Evolutionary conservation across 1,284 basidiomycete species (phyloP).

Genomic region (Boletus smithii): DNA sequence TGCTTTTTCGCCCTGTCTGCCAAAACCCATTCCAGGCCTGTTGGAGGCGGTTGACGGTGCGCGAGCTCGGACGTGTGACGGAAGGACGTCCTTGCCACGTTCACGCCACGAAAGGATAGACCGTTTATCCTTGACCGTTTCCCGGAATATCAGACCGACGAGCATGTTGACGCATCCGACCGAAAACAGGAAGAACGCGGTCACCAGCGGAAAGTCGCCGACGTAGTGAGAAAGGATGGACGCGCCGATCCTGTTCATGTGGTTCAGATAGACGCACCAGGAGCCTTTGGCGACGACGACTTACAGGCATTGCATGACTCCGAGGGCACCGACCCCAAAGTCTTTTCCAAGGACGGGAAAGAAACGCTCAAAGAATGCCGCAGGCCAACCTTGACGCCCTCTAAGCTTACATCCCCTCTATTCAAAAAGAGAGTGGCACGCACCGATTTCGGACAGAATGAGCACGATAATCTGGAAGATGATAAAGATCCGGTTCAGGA

Average conservation of each 20-base stretch:
- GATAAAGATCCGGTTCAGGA: slow-evolving; percentile 79
- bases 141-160: slow-evolving; percentile 71
- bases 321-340: slow-evolving; percentile 80
- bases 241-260: slow-evolving; percentile 50
- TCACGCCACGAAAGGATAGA: slow-evolving; percentile 63
- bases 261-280: not conserved
- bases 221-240: slow-evolving; percentile 81
- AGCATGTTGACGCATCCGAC: slow-evolving; percentile 82
- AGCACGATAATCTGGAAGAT: slow-evolving; percentile 74
- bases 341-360: slow-evolving; percentile 84
- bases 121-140: slow-evolving; percentile 57
- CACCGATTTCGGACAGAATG: slow-evolving; percentile 53
- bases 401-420: not conserved
- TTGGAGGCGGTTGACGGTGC: slow-evolving; percentile 14
- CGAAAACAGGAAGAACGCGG: slow-evolving; percentile 83
- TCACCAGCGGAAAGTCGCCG: slow-evolving; percentile 75
- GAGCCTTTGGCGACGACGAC: slow-evolving; percentile 17
- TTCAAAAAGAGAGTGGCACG: not conserved
- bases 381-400: slow-evolving; percentile 60
- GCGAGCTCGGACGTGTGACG: slow-evolving; percentile 36
- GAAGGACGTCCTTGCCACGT: slow-evolving; percentile 56
- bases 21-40: slow-evolving; percentile 69
- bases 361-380: slow-evolving; percentile 68
- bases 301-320: slow-evolving; percentile 78
- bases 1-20: slow-evolving; percentile 71